Base-by-base conservation (phyloP, 2,329 filamentous ascomycete species). In the Beauveria rudraprayagi region DNA sequence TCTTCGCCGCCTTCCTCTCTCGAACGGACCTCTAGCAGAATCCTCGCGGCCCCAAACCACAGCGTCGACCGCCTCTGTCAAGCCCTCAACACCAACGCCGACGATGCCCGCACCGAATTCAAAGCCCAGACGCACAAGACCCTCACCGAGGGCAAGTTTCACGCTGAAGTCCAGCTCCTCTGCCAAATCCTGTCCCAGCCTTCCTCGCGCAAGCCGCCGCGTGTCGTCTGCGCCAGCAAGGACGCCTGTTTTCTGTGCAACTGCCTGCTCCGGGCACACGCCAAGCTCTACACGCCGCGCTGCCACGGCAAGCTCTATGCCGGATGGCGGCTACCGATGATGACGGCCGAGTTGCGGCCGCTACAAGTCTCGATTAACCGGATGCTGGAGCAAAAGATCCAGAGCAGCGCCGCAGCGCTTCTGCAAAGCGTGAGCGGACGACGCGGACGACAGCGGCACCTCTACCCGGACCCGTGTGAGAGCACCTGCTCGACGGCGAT, bases 301-400 rank as follows among this genome's bases (percentile, higher is more conserved):
- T 48, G 58, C 43, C 58, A 60, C 58, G 58, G 58, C 41, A 37
- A n/a, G 17, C 51, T 60, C 28, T 60, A 60, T 28, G 28, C 58
- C 8, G 30, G 30, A 30, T 60, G 58, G 58, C 22, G 58, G 2
- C 16, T 60, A 19, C 58, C 58, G 16, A 28, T 16, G 16, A 28
- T 16, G 41, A 47, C 50, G 40, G n/a, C 58, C 19, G 58, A 26
- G 34, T 47, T 60, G 10, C 40, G n/a, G 5, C 41, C 50, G 5
- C 22, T 60, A 22, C 58, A 60, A 16, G 1, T 3, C 1, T 7
- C 50, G 0, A 28, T 60, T 14, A 60, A 54, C 17, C 26, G 8
- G 3, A 17, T 17, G 1, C 14, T 60, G 41, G 58, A 55, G 28
- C 26, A 40, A 1, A 41, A 5, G 19, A 60, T 60, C 47, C 43